Evolutionary conservation across 1,284 basidiomycete genomes (phyloP).

Genomic region (Sparassis latifolia): DNA sequence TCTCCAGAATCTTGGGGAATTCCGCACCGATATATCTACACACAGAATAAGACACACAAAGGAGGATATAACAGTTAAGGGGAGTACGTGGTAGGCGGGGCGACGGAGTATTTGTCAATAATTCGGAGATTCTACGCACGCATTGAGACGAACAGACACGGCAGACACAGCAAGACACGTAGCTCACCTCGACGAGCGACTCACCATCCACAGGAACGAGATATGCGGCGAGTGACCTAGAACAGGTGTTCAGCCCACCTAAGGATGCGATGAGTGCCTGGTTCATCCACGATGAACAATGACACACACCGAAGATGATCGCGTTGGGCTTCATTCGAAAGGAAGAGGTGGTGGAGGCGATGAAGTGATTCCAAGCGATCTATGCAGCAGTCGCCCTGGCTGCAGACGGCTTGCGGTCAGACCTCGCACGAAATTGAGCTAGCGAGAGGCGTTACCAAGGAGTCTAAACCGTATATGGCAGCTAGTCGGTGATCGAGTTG

Average conservation of each 20-base stretch:
- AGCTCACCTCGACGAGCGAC: constrained; percentile 66
- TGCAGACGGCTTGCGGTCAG: background rate
- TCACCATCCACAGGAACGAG: constrained; percentile 60
- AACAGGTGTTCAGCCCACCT: constrained; percentile 77
- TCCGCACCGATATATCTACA: constrained; percentile 73
- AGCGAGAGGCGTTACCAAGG: background rate
- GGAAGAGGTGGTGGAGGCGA: constrained; percentile 6
- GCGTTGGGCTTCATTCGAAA: constrained; percentile 58
- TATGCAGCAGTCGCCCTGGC: background rate
- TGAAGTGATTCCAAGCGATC: background rate
- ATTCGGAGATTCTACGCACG: constrained; percentile 59
- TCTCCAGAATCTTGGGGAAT: constrained; percentile 65
- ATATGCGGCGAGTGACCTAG: constrained; percentile 56
- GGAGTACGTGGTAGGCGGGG: constrained; percentile 79
- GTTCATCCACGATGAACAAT: background rate
- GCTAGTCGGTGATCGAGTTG: background rate
- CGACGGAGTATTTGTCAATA: constrained; percentile 82
- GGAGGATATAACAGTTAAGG: constrained; percentile 5
- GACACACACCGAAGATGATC: constrained; percentile 69
- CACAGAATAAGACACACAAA: constrained; percentile 5
- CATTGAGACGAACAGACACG: background rate
- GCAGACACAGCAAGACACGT: background rate
- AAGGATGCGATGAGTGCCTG: constrained; percentile 9
- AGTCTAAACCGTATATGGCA: background rate
- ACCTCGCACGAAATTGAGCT: background rate